Evolutionary conservation across 75 land plant genomes (phyloP), one percentile per base, ranked within the genome.

Genomic region (Cryptomeria japonica): DNA sequence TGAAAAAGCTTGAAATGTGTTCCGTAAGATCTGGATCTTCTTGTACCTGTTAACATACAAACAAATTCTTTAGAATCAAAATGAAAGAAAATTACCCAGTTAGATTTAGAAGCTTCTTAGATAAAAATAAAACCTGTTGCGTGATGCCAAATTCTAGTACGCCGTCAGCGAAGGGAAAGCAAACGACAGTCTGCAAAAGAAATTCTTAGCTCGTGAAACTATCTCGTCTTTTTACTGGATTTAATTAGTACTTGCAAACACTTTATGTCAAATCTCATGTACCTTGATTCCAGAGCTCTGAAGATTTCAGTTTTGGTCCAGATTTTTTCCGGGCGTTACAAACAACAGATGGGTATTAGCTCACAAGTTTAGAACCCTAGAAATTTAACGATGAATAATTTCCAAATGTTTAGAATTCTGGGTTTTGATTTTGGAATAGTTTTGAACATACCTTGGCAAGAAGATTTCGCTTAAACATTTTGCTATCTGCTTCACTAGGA

Each of bases 261-360:
- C 36, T 31, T 10, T 32, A 32, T 32, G 36, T 73, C 76, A 73
- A 73, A 73, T 73, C 36, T 12, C 36, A 73, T 2, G 49, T 41
- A 80, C 83, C 83, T 80, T 41, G 11, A 80, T 80, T 47, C 83
- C 49, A 42, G 49, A 80, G n/a, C 49, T 80, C 83, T 80, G 83
- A 39, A 44, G 12, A 42, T 25, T 19, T 9, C 42, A 39, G 80
- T 80, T 80, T 22, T 2, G 12, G n/a, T 41, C 3, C 47, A 11
- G 12, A 37, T 78, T 78, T 12, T 78, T 28, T n/a, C 47, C 28
- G 8, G 47, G 0, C 18, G n/a, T 22, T 28, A 25, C 31, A 42
- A 22, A 47, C 3, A 12, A 80, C 44, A 44, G 6, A 22, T 11
- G 10, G 28, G 11, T 38, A 18, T 79, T 0, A 34, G 19, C 0